A percentile compares a stretch with the other conserved stretches of the same genome.
These are phyloP conservation scores for Tubosaeta brunneosetosa DNA, from an alignment of 768 basidiomycete species.

Conservation along the genomic window DNA sequence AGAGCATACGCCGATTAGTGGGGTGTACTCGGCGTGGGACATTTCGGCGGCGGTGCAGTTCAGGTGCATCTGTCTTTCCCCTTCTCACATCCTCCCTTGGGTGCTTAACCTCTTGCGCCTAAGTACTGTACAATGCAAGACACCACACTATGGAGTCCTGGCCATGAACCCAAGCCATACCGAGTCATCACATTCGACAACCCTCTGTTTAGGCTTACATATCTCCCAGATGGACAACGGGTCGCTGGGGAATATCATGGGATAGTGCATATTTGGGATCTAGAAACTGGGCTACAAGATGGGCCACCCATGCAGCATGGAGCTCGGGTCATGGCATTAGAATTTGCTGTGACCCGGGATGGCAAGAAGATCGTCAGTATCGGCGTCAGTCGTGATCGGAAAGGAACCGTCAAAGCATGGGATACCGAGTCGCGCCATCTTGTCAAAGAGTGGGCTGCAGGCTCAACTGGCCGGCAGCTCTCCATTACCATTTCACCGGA, in stretches of 20 bases:
- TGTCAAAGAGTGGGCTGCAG: background rate
- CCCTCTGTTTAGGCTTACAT: background rate
- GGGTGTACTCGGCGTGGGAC: no score
- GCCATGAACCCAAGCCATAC: no score
- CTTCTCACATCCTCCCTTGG: no score
- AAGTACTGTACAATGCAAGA: no score
- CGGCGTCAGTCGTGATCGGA: background rate
- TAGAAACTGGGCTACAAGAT: background rate
- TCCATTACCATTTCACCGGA: background rate
- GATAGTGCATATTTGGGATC: background rate
- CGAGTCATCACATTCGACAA: no score
- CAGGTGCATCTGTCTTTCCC: no score
- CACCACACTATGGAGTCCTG: no score
- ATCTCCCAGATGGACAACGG: background rate
- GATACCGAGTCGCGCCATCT: background rate
- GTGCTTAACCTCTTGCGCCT: no score
- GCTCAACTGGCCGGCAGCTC: rapidly evolving
- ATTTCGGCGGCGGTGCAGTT: no score
- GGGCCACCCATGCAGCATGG: background rate
- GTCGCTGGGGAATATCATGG: no score
- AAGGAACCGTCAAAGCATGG: constrained; percentile 1
- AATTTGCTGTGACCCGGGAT: background rate
- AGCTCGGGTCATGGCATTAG: rapidly evolving
- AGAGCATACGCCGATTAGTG: no score
- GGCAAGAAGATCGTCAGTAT: no score